Conservation (phyloP, 768 basidiomycete genomes). For the Pholiota microspora region DNA sequence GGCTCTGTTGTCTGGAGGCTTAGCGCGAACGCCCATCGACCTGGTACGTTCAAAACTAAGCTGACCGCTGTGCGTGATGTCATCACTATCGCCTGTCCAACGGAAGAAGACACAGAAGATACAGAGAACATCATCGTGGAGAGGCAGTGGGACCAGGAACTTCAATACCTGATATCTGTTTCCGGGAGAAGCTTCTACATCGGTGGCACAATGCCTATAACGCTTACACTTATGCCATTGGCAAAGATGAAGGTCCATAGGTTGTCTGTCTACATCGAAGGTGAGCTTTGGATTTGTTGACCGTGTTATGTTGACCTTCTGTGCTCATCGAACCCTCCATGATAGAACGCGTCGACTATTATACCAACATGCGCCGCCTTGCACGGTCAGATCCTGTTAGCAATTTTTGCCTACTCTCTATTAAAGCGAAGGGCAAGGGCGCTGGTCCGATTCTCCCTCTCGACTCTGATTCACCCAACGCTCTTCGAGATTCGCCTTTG, state of each 20-base stretch:
- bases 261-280: conserved; percentile 75
- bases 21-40: conserved; percentile 79
- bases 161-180: conserved; percentile 77
- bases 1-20: conserved; percentile 80
- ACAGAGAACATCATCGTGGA: conserved; percentile 79
- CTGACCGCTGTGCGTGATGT: conserved; percentile 71
- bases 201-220: conserved; percentile 78
- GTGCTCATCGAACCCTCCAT: conserved; percentile 4
- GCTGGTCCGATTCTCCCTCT: conserved; percentile 74
- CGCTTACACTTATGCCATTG: conserved; percentile 79
- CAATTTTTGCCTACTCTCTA: conserved; percentile 57
- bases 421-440: conserved; percentile 57
- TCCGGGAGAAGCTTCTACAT: conserved; percentile 77
- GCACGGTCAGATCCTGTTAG: conserved; percentile 67
- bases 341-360: conserved; percentile 88
- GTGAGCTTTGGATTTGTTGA: conserved; percentile 33
- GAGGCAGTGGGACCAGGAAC: conserved; percentile 86
- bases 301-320: background rate
- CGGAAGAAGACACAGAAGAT: conserved; percentile 86
- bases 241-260: conserved; percentile 80
- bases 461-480: conserved; percentile 63
- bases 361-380: conserved; percentile 61
- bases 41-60: conserved; percentile 76
- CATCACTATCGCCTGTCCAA: conserved; percentile 68
- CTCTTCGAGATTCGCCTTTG: conserved; percentile 66